These are phyloP conservation scores for Calocybe gangraenosa DNA, from an alignment of 768 basidiomycete genomes.

Conservation along the genomic window DNA sequence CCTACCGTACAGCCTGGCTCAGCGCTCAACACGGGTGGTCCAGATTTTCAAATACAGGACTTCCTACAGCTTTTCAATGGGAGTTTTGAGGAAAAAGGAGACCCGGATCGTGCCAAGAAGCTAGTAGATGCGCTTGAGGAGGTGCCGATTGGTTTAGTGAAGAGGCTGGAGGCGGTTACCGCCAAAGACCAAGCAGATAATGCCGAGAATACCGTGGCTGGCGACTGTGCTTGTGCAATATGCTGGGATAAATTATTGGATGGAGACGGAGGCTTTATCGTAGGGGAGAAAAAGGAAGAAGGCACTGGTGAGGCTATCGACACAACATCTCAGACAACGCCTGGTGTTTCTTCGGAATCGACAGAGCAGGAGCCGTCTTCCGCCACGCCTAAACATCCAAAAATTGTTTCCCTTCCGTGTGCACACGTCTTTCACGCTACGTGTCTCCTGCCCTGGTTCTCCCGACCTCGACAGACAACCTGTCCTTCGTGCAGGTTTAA, in stretches of 20 bases:
- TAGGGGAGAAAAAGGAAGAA: conserved; percentile 13
- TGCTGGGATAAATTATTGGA: conserved; percentile 71
- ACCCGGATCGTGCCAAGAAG: conserved; percentile 62
- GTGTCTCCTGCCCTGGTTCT: conserved; percentile 81
- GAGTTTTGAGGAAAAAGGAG: conserved; percentile 55
- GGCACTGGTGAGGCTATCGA: conserved; percentile 4
- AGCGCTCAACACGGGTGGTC: too few species aligned
- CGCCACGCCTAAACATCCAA: conserved; percentile 22
- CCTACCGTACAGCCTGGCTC: conserved; percentile 11
- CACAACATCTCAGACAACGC: too few species aligned
- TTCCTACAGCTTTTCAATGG: conserved; percentile 10
- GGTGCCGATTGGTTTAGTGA: conserved; percentile 63
- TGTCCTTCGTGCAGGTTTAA: conserved; percentile 84
- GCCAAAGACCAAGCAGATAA: too few species aligned
- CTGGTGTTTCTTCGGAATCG: too few species aligned
- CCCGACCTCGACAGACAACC: conserved; percentile 71
- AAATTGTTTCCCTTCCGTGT: conserved; percentile 70
- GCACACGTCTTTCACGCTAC: conserved; percentile 79
- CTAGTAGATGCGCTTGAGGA: conserved; percentile 62
- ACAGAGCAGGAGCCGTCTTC: too few species aligned
- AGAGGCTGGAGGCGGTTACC: conserved; percentile 56
- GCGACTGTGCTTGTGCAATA: conserved; percentile 59
- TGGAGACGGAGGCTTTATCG: conserved; percentile 31
- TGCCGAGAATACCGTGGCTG: conserved; percentile 24
- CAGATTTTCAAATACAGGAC: too few species aligned